Evolutionary conservation across 108 stramenopile species (phyloP), one percentile per base, ranked within the genome.

Genomic region (Nitzschia putrida): DNA sequence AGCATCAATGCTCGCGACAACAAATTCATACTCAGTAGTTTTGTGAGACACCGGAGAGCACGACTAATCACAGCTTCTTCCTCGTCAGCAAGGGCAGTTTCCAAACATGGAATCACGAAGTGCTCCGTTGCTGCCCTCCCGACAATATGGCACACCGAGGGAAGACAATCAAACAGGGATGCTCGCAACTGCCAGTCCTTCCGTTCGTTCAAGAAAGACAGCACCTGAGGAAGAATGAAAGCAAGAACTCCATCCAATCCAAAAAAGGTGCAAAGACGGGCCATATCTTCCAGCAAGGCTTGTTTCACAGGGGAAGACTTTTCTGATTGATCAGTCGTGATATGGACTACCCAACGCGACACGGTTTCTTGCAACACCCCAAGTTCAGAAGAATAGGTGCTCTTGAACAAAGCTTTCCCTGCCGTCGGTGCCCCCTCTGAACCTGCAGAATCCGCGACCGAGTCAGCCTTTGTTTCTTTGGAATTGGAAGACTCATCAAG

Each of bases 41-140:
- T 45, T 8, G 77, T 64, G 34, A 96, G 71, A 41, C 90, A 90
- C 9, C 29, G 23, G 7, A 98, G 64, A 21, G 96, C 96, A 37
- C 81, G 64, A 14, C 74, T 76, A 11, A 96, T 77, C 26, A 98
- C 98, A 21, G 74, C 64, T 64, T 97, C 96, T 53, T 90, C 86
- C 12, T 81, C 73, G 73, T 99, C 98, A 38, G 85, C 88, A 9
- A 98, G 86, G 1, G 87, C 93, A 38, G 94, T 94, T 79, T 97
- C 97, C 26, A 99, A 70, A 71, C 95, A 96, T 26, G 97, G 97
- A 8, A 98, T 67, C 53, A 98, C 88, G 80, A 96, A 98, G 58
- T 96, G 86, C 70, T 93, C 89, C 9, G 95, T 94, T n/a, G 91
- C 93, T 10, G 81, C 89, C 45, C 90, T 64, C 10, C 98, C 98